These are phyloP conservation scores for Populus alba DNA, from an alignment of 345 rosid genomes.

Conservation along the genomic window DNA sequence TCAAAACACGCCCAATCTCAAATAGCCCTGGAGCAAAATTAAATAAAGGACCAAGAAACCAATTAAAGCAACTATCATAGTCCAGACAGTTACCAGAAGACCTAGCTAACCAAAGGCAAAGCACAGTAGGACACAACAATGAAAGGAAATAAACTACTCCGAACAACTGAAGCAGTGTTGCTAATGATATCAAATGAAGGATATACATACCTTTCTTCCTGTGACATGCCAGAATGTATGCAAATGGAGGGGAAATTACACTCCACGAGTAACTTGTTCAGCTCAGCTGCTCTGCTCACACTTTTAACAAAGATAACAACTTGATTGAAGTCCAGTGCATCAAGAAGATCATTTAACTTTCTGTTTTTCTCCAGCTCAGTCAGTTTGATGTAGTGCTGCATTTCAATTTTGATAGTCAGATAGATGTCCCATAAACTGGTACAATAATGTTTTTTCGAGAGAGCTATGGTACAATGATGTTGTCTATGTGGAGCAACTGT, in stretches of 20 bases:
- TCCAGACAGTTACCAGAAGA: not conserved
- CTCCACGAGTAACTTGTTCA: constrained; percentile 88
- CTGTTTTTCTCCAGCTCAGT: constrained; percentile 93
- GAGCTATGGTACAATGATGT: not conserved
- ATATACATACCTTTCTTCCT: constrained; percentile 78
- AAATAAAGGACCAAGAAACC: not conserved
- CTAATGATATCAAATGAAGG: not conserved
- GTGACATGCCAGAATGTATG: constrained; percentile 99
- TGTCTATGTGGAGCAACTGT: not conserved
- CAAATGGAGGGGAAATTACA: constrained; percentile 98
- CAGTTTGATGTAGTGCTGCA: constrained; percentile 97
- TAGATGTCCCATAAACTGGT: not conserved
- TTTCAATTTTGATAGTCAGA: not conserved
- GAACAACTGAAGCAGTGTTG: not conserved
- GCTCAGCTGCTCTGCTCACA: constrained; percentile 89
- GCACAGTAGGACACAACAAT: not conserved
- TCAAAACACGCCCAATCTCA: not conserved
- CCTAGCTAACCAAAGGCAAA: not conserved
- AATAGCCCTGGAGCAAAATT: not conserved
- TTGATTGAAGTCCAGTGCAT: constrained; percentile 98
- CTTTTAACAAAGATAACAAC: constrained; percentile 97
- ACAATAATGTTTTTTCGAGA: not conserved
- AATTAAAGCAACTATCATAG: not conserved
- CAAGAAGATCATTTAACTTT: constrained; percentile 93
- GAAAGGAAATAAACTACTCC: not conserved